phyloP scores from a whole-genome alignment of 2,329 filamentous ascomycete species.

The Helotiales sp. region DNA sequence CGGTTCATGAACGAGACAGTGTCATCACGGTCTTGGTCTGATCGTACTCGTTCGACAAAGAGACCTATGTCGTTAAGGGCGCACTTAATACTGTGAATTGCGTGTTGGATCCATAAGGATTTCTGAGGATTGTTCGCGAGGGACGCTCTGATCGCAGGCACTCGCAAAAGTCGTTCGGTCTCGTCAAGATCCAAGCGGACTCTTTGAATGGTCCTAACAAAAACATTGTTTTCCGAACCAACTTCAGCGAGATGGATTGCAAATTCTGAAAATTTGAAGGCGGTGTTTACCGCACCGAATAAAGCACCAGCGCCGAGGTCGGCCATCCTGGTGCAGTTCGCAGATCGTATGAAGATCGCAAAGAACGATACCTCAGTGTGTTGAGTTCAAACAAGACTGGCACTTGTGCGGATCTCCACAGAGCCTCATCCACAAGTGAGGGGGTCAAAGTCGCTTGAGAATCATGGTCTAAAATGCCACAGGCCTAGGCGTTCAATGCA shows the following conservation, averaged over 20 bases:
- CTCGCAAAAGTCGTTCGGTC: constrained; percentile 19
- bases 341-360: neutral
- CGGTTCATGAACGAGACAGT: constrained; percentile 17
- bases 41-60: constrained; percentile 20
- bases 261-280: constrained; percentile 27
- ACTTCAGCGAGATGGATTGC: constrained; percentile 19
- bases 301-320: constrained; percentile 11
- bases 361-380: neutral
- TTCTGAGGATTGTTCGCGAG: constrained; percentile 17
- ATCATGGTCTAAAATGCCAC: neutral
- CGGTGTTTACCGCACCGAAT: constrained; percentile 22
- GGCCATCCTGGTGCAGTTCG: neutral
- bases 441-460: no score
- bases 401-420: neutral
- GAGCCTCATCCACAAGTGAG: neutral
- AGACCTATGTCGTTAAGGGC: constrained; percentile 22
- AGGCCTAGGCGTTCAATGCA: neutral
- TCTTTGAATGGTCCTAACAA: constrained; percentile 21
- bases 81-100: constrained; percentile 12
- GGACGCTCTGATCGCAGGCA: constrained; percentile 10
- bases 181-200: constrained; percentile 24
- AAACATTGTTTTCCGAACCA: constrained; percentile 22
- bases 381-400: neutral
- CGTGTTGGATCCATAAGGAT: constrained; percentile 10
- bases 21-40: constrained; percentile 17